A percentile compares a stretch with the other conserved stretches of the same genome.
Evolutionary conservation across 2,329 filamentous ascomycete species (phyloP).

Genomic region (Fonsecaea pugnacius): DNA sequence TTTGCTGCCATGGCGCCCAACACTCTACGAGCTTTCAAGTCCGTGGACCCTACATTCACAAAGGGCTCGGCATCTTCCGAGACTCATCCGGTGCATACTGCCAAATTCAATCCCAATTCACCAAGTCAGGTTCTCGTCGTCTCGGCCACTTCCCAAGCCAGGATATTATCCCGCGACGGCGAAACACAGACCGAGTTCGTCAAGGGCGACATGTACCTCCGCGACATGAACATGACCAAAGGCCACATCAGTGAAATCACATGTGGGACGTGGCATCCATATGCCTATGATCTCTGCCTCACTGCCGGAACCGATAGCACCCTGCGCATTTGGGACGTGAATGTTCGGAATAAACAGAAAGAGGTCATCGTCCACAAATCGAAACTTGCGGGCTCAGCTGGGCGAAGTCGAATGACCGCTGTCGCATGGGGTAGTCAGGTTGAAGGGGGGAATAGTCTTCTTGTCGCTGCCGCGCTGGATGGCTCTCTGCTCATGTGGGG

Average conservation of each 20-base stretch:
- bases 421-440: slow-evolving; percentile 80
- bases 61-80: slow-evolving; percentile 75
- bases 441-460: slow-evolving; percentile 76
- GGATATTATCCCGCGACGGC: slow-evolving; percentile 86
- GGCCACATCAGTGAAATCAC: slow-evolving; percentile 93
- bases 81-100: slow-evolving; percentile 83
- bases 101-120: slow-evolving; percentile 81
- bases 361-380: slow-evolving; percentile 97
- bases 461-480: slow-evolving; percentile 83
- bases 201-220: slow-evolving; percentile 97
- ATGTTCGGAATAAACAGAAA: slow-evolving; percentile 85
- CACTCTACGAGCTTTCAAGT: slow-evolving; percentile 91
- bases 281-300: slow-evolving; percentile 79
- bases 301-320: slow-evolving; percentile 96
- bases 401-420: slow-evolving; percentile 90
- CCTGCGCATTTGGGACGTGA: slow-evolving; percentile 94
- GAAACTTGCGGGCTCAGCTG: slow-evolving; percentile 81
- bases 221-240: slow-evolving; percentile 97
- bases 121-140: slow-evolving; percentile 83
- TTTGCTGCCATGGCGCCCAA: slow-evolving; percentile 95
- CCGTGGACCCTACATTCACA: slow-evolving; percentile 79
- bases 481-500: slow-evolving; percentile 90
- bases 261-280: slow-evolving; percentile 87
- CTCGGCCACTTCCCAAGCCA: slow-evolving; percentile 85
- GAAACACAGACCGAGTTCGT: slow-evolving; percentile 84